Evolutionary conservation across 495 filamentous ascomycete species (phyloP).

Genomic region (Aspergillus haitiensis): DNA sequence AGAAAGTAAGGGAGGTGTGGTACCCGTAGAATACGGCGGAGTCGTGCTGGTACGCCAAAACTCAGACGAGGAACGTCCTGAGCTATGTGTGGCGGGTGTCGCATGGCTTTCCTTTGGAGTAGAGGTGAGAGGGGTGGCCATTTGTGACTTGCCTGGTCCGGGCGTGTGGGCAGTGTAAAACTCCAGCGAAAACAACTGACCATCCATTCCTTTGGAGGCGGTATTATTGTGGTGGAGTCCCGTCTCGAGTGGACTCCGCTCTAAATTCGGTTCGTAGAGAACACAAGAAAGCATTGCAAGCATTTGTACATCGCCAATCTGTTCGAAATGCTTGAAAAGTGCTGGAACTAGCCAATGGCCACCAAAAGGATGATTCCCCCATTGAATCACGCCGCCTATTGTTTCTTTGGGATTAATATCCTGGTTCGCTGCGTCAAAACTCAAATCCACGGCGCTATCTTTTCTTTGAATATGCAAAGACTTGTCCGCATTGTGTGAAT

Average conservation of each 20-base stretch:
- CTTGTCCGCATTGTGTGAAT: constrained; percentile 60
- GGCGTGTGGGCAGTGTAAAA: constrained; percentile 30
- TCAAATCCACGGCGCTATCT: constrained; percentile 38
- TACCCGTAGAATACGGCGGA: constrained; percentile 58
- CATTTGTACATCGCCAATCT: constrained; percentile 83
- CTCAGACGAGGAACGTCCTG: constrained; percentile 46
- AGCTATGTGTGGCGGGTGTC: constrained; percentile 57
- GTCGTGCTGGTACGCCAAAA: constrained; percentile 46
- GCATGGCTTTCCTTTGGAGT: constrained; percentile 61
- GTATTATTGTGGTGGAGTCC: constrained; percentile 20
- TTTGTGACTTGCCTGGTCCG: constrained; percentile 35
- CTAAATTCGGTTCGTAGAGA: constrained; percentile 62
- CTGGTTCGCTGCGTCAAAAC: constrained; percentile 27
- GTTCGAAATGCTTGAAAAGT: constrained; percentile 74
- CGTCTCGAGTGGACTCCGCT: constrained; percentile 17
- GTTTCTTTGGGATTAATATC: constrained; percentile 13
- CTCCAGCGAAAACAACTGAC: constrained; percentile 37
- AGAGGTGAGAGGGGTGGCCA: constrained; percentile 43
- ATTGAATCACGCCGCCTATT: constrained; percentile 66
- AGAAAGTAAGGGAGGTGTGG: constrained; percentile 61
- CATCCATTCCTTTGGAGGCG: constrained; percentile 21
- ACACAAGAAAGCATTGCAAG: constrained; percentile 92
- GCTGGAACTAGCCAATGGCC: constrained; percentile 65
- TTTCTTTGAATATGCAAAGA: constrained; percentile 26
- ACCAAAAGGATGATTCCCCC: constrained; percentile 81